Conservation (phyloP, 2,329 filamentous ascomycete species). For the Hysterium pulicare region DNA sequence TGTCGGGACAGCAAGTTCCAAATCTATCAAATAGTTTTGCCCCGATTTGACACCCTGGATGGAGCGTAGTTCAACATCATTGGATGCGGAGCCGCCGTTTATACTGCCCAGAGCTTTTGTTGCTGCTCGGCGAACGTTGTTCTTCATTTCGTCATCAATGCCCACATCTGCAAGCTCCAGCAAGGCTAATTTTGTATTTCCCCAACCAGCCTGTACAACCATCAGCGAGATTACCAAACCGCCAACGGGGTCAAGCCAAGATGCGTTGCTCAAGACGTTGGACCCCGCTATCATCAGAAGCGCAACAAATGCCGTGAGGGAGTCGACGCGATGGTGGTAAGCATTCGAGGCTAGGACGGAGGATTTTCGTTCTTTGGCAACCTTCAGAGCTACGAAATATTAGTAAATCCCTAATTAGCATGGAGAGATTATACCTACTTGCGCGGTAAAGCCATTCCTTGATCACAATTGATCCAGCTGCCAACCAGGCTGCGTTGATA, state of each 20-base stretch:
- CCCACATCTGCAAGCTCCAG: slow-evolving; percentile 88
- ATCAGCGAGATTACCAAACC: slow-evolving; percentile 89
- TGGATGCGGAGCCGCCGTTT: slow-evolving; percentile 40
- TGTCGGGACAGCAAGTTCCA: slow-evolving; percentile 78
- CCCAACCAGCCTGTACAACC: slow-evolving; percentile 85
- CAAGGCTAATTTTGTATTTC: slow-evolving; percentile 78
- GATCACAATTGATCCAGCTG: slow-evolving; percentile 80
- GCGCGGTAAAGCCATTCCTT: slow-evolving; percentile 98
- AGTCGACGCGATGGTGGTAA: slow-evolving; percentile 93
- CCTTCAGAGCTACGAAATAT: slow-evolving; percentile 75
- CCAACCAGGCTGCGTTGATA: slow-evolving; percentile 92
- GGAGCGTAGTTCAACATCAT: slow-evolving; percentile 67
- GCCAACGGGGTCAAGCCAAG: slow-evolving; percentile 92
- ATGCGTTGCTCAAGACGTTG: slow-evolving; percentile 78
- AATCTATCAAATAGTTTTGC: slow-evolving; percentile 90
- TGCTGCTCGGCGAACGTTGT: slow-evolving; percentile 64
- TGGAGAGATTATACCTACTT: slow-evolving; percentile 57
- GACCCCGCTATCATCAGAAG: slow-evolving; percentile 84
- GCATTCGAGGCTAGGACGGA: slow-evolving; percentile 95
- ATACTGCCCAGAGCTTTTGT: slow-evolving; percentile 39
- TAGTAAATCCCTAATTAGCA: not conserved
- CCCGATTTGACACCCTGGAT: slow-evolving; percentile 91
- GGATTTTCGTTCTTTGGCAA: slow-evolving; percentile 89
- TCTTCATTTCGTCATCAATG: slow-evolving; percentile 80
- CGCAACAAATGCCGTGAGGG: slow-evolving; percentile 89